Conservation (phyloP, 495 filamentous ascomycete species). For the Aspergillus saccharolyticus region DNA sequence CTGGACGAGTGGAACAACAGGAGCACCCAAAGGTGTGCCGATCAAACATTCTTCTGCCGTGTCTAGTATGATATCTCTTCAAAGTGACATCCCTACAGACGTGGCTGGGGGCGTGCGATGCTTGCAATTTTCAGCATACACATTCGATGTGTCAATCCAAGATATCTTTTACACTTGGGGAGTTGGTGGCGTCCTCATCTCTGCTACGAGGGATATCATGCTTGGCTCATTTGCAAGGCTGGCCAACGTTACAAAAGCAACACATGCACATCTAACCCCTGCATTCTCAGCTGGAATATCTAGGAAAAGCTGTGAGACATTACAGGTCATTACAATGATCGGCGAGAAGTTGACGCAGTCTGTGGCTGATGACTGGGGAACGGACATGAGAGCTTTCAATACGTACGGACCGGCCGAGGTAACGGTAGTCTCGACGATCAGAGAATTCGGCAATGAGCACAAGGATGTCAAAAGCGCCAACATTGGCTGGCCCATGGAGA, state of each 20-base stretch:
- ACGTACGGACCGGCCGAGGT: constrained; percentile 37
- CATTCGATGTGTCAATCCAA: constrained; percentile 38
- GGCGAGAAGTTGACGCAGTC: constrained; percentile 82
- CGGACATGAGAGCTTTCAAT: constrained; percentile 29
- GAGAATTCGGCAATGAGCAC: constrained; percentile 27
- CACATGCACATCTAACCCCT: constrained; percentile 37
- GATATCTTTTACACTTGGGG: constrained; percentile 40
- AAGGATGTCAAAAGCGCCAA: constrained; percentile 30
- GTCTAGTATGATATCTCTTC: constrained; percentile 29
- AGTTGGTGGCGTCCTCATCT: constrained; percentile 32
- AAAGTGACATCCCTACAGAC: constrained; percentile 26
- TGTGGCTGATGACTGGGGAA: constrained; percentile 37
- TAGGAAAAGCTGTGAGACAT: constrained; percentile 26
- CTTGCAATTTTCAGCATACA: constrained; percentile 35
- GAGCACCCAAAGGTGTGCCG: constrained; percentile 63
- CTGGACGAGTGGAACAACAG: constrained; percentile 81
- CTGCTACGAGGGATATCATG: constrained; percentile 30
- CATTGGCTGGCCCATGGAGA: constrained; percentile 31
- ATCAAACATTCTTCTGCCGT: constrained; percentile 35
- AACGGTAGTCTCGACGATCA: constrained; percentile 33
- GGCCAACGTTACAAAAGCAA: constrained; percentile 28
- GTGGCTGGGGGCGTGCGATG: constrained; percentile 26
- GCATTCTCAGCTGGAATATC: constrained; percentile 31
- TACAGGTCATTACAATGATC: constrained; percentile 84
- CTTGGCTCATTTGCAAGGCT: constrained; percentile 31